Percentiles rank a stretch among this genome's conserved stretches.
These are phyloP conservation scores for Acrodontium crateriforme DNA, from an alignment of 2,329 filamentous ascomycete genomes.

Conservation along the genomic window DNA sequence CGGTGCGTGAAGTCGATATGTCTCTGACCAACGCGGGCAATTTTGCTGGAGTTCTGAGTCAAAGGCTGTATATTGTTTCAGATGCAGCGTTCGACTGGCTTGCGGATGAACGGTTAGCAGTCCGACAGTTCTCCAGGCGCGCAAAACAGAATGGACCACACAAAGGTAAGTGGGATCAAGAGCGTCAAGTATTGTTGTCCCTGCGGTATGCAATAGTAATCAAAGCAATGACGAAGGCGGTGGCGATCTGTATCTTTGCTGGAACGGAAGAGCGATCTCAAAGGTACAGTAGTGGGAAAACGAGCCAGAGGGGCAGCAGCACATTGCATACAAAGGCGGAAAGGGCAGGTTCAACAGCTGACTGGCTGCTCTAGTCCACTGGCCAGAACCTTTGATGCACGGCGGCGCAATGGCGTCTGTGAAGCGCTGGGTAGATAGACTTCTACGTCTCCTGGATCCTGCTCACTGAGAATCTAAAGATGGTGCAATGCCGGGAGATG, in stretches of 20 bases:
- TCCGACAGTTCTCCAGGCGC: background rate
- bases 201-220: constrained; percentile 5
- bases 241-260: constrained; percentile 7
- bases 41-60: no score
- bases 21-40: no score
- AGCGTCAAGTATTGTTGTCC: constrained; percentile 6
- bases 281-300: constrained; percentile 5
- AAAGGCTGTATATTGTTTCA: no score
- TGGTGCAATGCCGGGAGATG: background rate
- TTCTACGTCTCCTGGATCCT: constrained; percentile 1
- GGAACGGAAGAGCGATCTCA: constrained; percentile 4
- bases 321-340: no score
- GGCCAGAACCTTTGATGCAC: constrained; percentile 12
- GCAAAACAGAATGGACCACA: constrained; percentile 3
- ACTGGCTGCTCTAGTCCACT: constrained; percentile 19
- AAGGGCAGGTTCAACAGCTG: constrained; percentile 11
- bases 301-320: constrained; percentile 7
- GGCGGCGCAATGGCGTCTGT: constrained; percentile 20
- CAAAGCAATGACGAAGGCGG: constrained; percentile 8
- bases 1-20: no score
- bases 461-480: background rate
- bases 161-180: constrained; percentile 5
- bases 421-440: constrained; percentile 11
- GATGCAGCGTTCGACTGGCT: constrained; percentile 3
- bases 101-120: background rate